Evolutionary conservation across 768 basidiomycete genomes (phyloP).

Genomic region (Lactarius tabidus): DNA sequence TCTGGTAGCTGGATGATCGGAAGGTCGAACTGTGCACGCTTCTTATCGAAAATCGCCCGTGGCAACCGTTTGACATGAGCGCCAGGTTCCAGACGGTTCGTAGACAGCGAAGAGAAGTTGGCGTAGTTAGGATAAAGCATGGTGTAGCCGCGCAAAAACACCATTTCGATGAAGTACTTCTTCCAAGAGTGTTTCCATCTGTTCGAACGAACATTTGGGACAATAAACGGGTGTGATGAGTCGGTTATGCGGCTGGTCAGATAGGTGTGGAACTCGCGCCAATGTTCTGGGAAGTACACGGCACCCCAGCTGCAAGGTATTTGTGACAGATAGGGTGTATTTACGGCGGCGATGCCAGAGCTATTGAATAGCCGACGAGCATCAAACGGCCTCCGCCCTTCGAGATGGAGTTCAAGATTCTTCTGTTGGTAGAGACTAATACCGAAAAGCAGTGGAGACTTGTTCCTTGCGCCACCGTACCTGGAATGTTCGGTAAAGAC

Average conservation of each 20-base stretch:
- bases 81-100: constrained; percentile 88
- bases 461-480: constrained; percentile 45
- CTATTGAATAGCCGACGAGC: constrained; percentile 54
- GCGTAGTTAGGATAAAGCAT: constrained; percentile 89
- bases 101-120: constrained; percentile 69
- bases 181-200: constrained; percentile 84
- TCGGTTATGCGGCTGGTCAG: constrained; percentile 50
- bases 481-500: constrained; percentile 35
- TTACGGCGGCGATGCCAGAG: constrained; percentile 38
- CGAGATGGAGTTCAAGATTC: constrained; percentile 64
- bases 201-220: constrained; percentile 76
- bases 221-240: constrained; percentile 44
- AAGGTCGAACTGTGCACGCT: constrained; percentile 59
- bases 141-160: constrained; percentile 73
- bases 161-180: constrained; percentile 83
- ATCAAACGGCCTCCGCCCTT: constrained; percentile 65
- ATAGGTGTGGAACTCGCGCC: constrained; percentile 83
- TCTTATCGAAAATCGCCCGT: constrained; percentile 44
- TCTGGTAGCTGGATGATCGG: constrained; percentile 59
- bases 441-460: constrained; percentile 57
- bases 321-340: constrained; percentile 77
- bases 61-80: constrained; percentile 67
- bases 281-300: constrained; percentile 83
- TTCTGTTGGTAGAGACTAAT: constrained; percentile 87
- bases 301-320: constrained; percentile 93